Evolutionary conservation across 306 rosid genomes (phyloP).

Genomic region (Pyrus communis): DNA sequence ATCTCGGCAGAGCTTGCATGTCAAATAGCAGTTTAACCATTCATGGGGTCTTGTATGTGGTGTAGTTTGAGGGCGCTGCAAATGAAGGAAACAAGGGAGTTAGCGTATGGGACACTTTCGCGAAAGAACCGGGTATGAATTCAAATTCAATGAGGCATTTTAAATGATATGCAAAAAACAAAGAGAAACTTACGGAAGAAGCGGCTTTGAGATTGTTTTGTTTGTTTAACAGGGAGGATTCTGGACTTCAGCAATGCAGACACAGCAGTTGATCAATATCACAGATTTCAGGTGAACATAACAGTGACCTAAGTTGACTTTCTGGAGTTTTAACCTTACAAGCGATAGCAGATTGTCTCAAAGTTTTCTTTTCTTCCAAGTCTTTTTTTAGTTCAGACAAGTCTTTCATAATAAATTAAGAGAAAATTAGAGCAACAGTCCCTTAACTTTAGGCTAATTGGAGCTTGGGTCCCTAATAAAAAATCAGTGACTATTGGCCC

Average conservation of each 20-base stretch:
- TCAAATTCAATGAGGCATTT: not conserved
- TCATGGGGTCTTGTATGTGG: conserved; percentile 2
- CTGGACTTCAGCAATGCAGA: conserved; percentile 91
- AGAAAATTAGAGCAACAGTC: not conserved
- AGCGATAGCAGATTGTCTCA: conserved; percentile 8
- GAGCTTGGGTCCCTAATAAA: too few species aligned
- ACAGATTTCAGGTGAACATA: conserved; percentile 68
- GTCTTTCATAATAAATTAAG: not conserved
- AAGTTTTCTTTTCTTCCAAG: not conserved
- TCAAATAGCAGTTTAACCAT: not conserved
- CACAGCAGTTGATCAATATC: conserved; percentile 91
- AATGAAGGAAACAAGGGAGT: conserved; percentile 87
- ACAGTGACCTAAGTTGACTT: conserved; percentile 8
- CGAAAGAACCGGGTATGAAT: conserved; percentile 51
- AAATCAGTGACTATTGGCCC: too few species aligned
- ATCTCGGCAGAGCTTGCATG: not conserved
- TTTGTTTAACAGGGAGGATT: conserved; percentile 59
- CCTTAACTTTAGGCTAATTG: not conserved
- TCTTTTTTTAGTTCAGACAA: not conserved
- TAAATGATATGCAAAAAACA: not conserved
- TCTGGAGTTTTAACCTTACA: not conserved
- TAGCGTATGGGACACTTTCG: conserved; percentile 84
- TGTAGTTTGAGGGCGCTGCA: conserved; percentile 80
- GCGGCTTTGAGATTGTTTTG: not conserved
- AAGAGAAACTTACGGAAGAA: not conserved